phyloP scores from a whole-genome alignment of 2,329 filamentous ascomycete species.

The Cryphonectria carpinicola region DNA sequence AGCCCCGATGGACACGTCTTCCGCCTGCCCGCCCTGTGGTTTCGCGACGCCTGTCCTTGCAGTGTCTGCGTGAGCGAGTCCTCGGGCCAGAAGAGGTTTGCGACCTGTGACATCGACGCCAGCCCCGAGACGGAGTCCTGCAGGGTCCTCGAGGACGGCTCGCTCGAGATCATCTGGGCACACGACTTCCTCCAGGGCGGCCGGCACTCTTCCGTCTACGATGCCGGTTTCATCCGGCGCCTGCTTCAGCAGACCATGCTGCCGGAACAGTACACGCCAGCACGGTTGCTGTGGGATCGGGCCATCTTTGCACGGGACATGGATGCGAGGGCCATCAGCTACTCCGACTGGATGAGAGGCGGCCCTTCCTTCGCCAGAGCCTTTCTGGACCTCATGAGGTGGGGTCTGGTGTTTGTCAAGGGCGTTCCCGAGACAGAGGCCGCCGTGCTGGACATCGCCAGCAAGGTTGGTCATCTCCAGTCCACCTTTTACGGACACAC shows the following conservation, averaged over 20 bases:
- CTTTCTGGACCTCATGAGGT: slow-evolving; percentile 63
- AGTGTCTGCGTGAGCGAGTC: slow-evolving; percentile 55
- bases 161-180: slow-evolving; percentile 64
- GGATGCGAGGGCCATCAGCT: slow-evolving; percentile 60
- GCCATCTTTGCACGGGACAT: slow-evolving; percentile 45
- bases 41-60: slow-evolving; percentile 62
- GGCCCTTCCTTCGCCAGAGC: slow-evolving; percentile 62
- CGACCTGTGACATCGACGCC: slow-evolving; percentile 45
- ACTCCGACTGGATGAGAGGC: slow-evolving; percentile 69
- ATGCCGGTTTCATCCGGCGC: slow-evolving; percentile 34
- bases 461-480: slow-evolving; percentile 75
- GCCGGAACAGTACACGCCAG: slow-evolving; percentile 38
- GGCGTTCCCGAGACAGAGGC: slow-evolving; percentile 71
- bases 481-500: slow-evolving; percentile 90
- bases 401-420: slow-evolving; percentile 78
- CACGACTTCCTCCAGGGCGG: slow-evolving; percentile 45
- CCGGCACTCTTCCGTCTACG: slow-evolving; percentile 41
- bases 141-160: slow-evolving; percentile 41
- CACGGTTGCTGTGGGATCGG: slow-evolving; percentile 47
- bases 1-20: background rate
- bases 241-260: slow-evolving; percentile 39
- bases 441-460: slow-evolving; percentile 69
- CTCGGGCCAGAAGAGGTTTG: slow-evolving; percentile 63
- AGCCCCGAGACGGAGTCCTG: slow-evolving; percentile 40
- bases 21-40: slow-evolving; percentile 31